Evolutionary conservation across 2,329 filamentous ascomycete species (phyloP).

Genomic region (Neophaeococcomyces aloes): DNA sequence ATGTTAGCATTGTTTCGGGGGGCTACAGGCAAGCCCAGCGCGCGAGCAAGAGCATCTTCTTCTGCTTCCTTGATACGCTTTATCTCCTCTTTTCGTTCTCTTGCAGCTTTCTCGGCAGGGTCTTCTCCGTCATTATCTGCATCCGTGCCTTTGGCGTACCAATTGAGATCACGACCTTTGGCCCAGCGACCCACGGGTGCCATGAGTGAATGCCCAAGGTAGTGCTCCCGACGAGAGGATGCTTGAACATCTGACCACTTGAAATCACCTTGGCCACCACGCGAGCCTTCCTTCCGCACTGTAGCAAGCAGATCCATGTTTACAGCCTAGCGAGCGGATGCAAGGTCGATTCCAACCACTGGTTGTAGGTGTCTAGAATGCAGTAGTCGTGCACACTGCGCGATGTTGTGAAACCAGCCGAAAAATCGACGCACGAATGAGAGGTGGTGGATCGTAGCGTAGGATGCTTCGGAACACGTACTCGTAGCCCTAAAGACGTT

Average conservation of each 20-base stretch:
- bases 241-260: conserved; percentile 90
- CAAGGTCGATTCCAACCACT: conserved; percentile 1
- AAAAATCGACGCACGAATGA: not conserved
- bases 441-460: too few species aligned
- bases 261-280: conserved; percentile 84
- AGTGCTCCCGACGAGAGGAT: conserved; percentile 79
- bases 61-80: conserved; percentile 79
- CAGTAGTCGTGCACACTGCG: not conserved
- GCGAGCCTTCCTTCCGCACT: conserved; percentile 71
- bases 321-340: not conserved
- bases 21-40: conserved; percentile 67
- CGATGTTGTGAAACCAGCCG: not conserved
- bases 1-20: conserved; percentile 51
- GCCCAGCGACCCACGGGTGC: conserved; percentile 90
- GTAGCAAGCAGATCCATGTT: conserved; percentile 87
- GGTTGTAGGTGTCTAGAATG: conserved; percentile 4
- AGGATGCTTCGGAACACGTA: not conserved
- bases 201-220: conserved; percentile 82
- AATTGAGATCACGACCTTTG: conserved; percentile 57
- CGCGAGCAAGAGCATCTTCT: conserved; percentile 76
- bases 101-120: conserved; percentile 47
- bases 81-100: conserved; percentile 65
- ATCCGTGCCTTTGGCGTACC: conserved; percentile 53
- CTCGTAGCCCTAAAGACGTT: too few species aligned
- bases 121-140: conserved; percentile 45